Evolutionary conservation across 2,329 filamentous ascomycete species (phyloP), one percentile per base, ranked within the genome.

Genomic region (Huntiella decipiens): DNA sequence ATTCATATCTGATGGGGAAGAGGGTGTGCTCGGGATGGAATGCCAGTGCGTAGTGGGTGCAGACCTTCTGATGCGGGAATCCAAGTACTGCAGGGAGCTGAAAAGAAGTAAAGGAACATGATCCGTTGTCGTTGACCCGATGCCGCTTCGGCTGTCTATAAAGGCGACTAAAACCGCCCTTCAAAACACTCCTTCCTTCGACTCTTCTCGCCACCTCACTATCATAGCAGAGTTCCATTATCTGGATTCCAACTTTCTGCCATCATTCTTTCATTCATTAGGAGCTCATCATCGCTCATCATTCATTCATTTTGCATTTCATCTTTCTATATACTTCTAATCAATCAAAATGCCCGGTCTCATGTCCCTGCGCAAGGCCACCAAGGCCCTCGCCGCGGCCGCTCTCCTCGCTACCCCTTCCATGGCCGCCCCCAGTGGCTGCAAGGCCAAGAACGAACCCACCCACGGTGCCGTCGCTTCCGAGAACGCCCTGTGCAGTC

Each of bases 391-490:
- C 15, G 35, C 44, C 38, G 32, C 45, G 13, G 40, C 41, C n/a
- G 39, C 45, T n/a, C 40, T 50, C 10, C 16, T 42, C 12, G 39
- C 39, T n/a, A 37, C 22, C 5, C 33, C 35, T 38, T 35, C 35
- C n/a, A 32, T 31, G 39, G 38, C 44, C 17, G 33, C 37, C 22
- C 36, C 40, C 28, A 37, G 34, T 17, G 22, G 38, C 8, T 10
- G 22, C 13, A 38, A 48, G 51, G 4, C 50, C 13, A 2, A 28
- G 28, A 12, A 38, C 3, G 1, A 50, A 41, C 2, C 52, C 17
- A 44, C 42, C 38, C 10, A 59, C 56, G 76, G 76, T 7, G 77
- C 75, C 11, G 72, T 79, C 38, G 73, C 77, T 1, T 76, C 70
- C 6, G 74, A 80, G 54, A 71, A 63, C 51, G 58, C 62, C 0